phyloP scores from a whole-genome alignment of 2,329 filamentous ascomycete species.

The Fusarium abutilonis region DNA sequence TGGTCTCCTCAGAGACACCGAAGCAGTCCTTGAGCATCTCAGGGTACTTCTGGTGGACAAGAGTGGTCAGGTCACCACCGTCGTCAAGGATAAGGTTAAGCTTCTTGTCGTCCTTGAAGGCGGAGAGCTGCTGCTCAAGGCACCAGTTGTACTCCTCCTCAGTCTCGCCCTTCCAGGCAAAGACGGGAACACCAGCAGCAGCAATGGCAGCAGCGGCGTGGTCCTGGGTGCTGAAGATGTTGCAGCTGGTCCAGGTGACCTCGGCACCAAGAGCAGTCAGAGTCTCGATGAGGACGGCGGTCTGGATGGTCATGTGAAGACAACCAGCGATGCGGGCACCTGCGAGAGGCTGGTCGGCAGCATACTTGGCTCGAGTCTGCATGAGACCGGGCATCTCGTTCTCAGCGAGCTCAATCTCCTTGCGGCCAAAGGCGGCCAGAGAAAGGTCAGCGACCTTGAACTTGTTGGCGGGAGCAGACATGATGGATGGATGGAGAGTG shows the following conservation, averaged over 20 bases:
- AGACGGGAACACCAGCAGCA: conserved; percentile 88
- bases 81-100: conserved; percentile 99
- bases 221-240: conserved; percentile 99
- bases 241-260: conserved; percentile 99
- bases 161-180: conserved; percentile 86
- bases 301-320: conserved; percentile 99
- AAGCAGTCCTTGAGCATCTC: conserved; percentile 98
- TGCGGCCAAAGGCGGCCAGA: conserved; percentile 97
- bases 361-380: conserved; percentile 92
- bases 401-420: conserved; percentile 98
- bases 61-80: conserved; percentile 93
- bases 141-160: conserved; percentile 99
- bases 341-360: conserved; percentile 88
- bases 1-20: conserved; percentile 99
- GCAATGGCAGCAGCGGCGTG: conserved; percentile 98
- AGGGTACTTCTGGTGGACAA: conserved; percentile 98
- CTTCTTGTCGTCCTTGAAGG: conserved; percentile 96
- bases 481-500: conserved; percentile 48
- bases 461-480: conserved; percentile 85
- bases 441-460: conserved; percentile 99
- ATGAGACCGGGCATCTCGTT: conserved; percentile 98
- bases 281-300: conserved; percentile 98
- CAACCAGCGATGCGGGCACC: conserved; percentile 97
- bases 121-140: conserved; percentile 94
- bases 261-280: conserved; percentile 93